These are phyloP conservation scores for Rosellinia necatrix DNA, from an alignment of 2,329 filamentous ascomycete species.

Conservation along the genomic window DNA sequence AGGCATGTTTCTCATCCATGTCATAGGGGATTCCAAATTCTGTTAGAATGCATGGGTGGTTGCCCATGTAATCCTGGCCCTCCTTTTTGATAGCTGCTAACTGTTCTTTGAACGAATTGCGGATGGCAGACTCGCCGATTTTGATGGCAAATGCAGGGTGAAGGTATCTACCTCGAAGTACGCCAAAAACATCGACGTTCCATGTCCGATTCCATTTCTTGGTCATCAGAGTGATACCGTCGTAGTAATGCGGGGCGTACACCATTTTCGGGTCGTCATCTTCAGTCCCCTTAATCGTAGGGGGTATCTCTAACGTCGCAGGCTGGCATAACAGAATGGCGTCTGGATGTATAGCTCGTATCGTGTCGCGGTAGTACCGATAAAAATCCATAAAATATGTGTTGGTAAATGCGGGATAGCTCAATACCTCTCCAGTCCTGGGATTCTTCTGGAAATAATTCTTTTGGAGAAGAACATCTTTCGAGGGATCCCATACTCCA, in stretches of 20 bases:
- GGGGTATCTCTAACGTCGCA: conserved; percentile 89
- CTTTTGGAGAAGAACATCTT: conserved; percentile 77
- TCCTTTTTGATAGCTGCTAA: conserved; percentile 82
- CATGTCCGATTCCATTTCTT: conserved; percentile 98
- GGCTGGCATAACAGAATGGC: conserved; percentile 91
- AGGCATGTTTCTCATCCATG: conserved; percentile 96
- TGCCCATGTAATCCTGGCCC: conserved; percentile 84
- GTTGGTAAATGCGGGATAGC: conserved; percentile 88
- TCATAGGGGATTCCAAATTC: conserved; percentile 99
- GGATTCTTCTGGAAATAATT: conserved; percentile 88
- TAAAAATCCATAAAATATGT: conserved; percentile 89
- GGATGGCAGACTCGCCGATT: conserved; percentile 88
- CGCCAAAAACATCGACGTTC: conserved; percentile 94
- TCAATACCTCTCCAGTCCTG: conserved; percentile 70
- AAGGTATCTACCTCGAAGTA: conserved; percentile 85
- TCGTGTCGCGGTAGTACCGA: conserved; percentile 72
- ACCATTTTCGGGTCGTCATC: conserved; percentile 91
- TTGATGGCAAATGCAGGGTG: conserved; percentile 91
- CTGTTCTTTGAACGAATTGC: conserved; percentile 91
- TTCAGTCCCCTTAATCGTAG: conserved; percentile 79
- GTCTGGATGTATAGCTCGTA: conserved; percentile 76
- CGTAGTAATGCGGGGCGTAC: conserved; percentile 95
- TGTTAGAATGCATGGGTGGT: conserved; percentile 86
- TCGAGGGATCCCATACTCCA: conserved; percentile 86
- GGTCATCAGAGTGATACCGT: conserved; percentile 93